These are phyloP conservation scores for Colletotrichum somersetense DNA, from an alignment of 2,329 filamentous ascomycete species.

Conservation along the genomic window DNA sequence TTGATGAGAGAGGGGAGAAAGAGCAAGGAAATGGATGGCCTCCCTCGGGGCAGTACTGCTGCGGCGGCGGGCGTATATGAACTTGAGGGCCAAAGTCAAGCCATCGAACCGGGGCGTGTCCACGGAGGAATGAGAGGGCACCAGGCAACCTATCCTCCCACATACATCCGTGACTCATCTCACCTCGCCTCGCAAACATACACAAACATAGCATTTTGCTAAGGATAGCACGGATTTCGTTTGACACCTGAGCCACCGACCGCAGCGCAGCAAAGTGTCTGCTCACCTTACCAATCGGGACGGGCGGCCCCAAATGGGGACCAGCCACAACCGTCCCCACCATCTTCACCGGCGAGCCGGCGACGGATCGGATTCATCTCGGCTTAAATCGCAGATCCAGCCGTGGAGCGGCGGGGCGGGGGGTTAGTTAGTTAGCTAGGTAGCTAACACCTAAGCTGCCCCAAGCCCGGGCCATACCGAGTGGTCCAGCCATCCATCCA, in stretches of 20 bases:
- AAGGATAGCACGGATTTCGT: not conserved
- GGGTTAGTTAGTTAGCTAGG: no score
- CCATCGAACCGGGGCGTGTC: not conserved
- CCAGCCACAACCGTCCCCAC: not conserved
- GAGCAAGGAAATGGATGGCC: no score
- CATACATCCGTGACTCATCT: not conserved
- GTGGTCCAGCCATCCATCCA: not conserved
- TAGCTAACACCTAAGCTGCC: not conserved
- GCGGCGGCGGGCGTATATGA: constrained; percentile 9
- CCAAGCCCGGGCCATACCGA: not conserved
- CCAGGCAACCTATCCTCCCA: not conserved
- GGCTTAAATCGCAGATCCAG: not conserved
- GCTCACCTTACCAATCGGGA: not conserved
- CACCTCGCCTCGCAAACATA: not conserved
- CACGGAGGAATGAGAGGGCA: not conserved
- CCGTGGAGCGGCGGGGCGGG: not conserved
- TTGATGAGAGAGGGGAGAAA: no score
- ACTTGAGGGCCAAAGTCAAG: not conserved
- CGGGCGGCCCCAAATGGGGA: not conserved
- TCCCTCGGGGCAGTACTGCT: no score
- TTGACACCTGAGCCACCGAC: not conserved
- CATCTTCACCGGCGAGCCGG: not conserved
- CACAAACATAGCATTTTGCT: not conserved
- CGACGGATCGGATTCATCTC: not conserved
- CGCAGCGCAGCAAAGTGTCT: not conserved